phyloP scores from a whole-genome alignment of 83 land plant genomes.

The Thuja plicata region DNA sequence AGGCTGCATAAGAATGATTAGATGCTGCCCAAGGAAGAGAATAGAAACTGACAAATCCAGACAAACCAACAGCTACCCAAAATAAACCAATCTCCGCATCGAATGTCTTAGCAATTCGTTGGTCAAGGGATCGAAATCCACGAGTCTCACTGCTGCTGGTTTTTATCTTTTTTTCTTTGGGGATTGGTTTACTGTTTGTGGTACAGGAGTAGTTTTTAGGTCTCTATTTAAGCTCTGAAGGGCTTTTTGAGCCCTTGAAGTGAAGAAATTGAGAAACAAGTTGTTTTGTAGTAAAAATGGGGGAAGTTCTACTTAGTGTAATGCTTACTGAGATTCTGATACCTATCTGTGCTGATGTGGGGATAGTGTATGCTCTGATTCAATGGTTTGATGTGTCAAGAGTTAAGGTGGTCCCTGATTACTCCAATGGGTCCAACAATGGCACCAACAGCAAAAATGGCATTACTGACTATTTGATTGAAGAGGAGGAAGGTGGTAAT shows the following conservation, averaged over 20 bases:
- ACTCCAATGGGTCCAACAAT: neutral
- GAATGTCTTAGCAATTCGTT: neutral
- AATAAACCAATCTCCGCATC: neutral
- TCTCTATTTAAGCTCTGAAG: neutral
- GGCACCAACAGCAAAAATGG: constrained; percentile 35
- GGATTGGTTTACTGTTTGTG: neutral
- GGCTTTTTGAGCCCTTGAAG: neutral
- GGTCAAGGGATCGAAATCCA: constrained; percentile 1
- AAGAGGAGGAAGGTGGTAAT: constrained; percentile 66
- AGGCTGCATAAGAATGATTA: no score
- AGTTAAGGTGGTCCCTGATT: constrained; percentile 39
- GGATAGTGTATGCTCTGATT: constrained; percentile 55
- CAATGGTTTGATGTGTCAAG: constrained; percentile 68
- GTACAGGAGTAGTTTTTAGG: neutral
- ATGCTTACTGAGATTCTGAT: constrained; percentile 52
- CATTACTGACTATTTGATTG: constrained; percentile 47
- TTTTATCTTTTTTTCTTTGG: neutral
- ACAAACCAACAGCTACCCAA: no score
- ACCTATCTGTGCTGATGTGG: constrained; percentile 66
- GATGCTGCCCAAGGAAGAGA: no score
- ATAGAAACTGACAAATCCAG: no score
- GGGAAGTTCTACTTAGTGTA: constrained; percentile 35
- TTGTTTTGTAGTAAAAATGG: constrained; percentile 18
- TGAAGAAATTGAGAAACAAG: neutral
- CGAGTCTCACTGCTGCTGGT: neutral